phyloP scores from a whole-genome alignment of 1,284 basidiomycete species.

The Polyporus tsugae region DNA sequence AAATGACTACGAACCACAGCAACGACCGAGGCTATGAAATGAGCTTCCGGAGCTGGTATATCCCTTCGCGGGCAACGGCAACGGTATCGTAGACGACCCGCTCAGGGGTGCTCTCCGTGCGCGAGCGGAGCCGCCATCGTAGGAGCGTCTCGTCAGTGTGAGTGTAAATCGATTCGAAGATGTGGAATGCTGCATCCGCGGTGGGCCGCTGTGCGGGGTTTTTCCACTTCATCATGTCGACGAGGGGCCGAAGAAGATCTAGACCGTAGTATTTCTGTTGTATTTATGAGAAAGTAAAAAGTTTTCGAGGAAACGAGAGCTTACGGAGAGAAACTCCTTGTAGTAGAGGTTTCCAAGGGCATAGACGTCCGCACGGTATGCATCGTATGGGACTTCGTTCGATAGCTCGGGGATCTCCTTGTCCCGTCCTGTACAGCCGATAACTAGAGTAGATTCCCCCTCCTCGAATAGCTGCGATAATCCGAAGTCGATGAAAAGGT shows the following conservation, averaged over 20 bases:
- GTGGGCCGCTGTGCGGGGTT: conserved; percentile 16
- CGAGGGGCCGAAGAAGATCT: conserved; percentile 20
- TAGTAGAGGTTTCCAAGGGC: conserved; percentile 35
- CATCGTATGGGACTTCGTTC: conserved; percentile 36
- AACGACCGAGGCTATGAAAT: neutral
- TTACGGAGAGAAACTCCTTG: conserved; percentile 19
- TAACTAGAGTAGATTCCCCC: conserved; percentile 18
- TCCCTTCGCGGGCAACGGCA: neutral
- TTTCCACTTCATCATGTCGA: conserved; percentile 20
- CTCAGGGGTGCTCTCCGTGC: neutral
- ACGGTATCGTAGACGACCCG: neutral
- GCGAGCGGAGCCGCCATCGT: conserved; percentile 1
- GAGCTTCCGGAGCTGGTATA: neutral
- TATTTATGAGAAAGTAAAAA: neutral
- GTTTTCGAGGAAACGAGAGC: neutral
- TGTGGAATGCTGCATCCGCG: neutral
- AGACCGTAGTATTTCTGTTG: conserved; percentile 14
- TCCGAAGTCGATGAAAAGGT: conserved; percentile 43
- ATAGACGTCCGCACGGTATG: conserved; percentile 42
- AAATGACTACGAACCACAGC: neutral
- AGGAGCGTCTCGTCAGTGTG: neutral
- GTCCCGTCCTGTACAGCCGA: conserved; percentile 35
- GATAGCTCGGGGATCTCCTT: conserved; percentile 42
- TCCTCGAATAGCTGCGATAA: conserved; percentile 29
- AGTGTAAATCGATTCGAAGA: neutral